Conservation (phyloP, 371 early-diverging fungal species). For the Catenaria anguillulae region DNA sequence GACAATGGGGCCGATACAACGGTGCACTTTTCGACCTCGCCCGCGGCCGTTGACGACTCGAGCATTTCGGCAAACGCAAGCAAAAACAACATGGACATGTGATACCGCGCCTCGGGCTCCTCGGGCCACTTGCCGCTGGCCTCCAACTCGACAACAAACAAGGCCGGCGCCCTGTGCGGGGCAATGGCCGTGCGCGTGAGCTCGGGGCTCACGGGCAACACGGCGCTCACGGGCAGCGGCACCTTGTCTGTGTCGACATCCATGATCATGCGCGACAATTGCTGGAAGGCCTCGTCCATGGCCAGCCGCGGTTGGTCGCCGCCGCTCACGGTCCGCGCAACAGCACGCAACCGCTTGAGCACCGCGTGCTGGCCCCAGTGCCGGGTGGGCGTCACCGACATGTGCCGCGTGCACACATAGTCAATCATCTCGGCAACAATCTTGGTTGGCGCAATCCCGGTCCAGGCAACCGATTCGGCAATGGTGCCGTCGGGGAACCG, state of each 20-base stretch:
- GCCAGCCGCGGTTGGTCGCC: not conserved
- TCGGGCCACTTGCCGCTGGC: not conserved
- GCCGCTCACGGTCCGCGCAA: not conserved
- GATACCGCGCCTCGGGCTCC: constrained; percentile 3
- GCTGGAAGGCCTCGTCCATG: not conserved
- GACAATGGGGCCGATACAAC: constrained; percentile 1
- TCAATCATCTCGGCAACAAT: constrained; percentile 56
- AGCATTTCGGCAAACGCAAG: not conserved
- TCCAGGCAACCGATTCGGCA: constrained; percentile 65
- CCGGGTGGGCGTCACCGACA: not conserved
- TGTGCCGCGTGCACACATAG: not conserved
- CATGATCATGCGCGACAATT: not conserved
- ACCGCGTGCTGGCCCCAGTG: not conserved
- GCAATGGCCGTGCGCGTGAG: not conserved
- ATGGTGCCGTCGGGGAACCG: constrained; percentile 81
- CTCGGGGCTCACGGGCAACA: not conserved
- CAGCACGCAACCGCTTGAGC: not conserved
- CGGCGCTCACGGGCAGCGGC: not conserved
- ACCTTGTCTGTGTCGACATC: not conserved
- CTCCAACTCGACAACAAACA: not conserved
- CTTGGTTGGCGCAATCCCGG: constrained; percentile 47
- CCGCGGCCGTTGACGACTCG: not conserved
- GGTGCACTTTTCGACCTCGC: not conserved
- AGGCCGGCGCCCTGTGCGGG: not conserved
- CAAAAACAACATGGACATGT: constrained; percentile 3